A percentile compares a stretch with the other conserved stretches of the same genome.
These are phyloP conservation scores for Cucurbita argyrosperma DNA, from an alignment of 306 rosid genomes.

Conservation along the genomic window DNA sequence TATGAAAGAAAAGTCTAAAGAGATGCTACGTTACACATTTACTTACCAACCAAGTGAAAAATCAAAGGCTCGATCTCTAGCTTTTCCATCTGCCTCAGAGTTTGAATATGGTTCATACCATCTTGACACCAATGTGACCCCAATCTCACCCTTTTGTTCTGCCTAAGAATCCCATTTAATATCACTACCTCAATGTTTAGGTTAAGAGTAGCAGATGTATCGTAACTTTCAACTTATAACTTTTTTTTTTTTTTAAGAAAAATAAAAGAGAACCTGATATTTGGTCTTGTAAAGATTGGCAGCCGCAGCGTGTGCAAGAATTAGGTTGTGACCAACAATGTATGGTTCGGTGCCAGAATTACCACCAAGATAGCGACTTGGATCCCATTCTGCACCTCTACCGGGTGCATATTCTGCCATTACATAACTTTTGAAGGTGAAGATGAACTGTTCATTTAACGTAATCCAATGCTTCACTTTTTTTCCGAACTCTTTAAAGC, in stretches of 20 bases:
- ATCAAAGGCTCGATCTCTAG: slow-evolving; percentile 31
- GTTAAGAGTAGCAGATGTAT: too few species aligned
- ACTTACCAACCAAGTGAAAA: slow-evolving; percentile 45
- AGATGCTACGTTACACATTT: too few species aligned
- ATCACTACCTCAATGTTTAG: too few species aligned
- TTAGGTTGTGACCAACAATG: background rate
- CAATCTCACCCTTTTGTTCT: background rate
- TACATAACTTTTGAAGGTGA: too few species aligned
- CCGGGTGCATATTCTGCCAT: too few species aligned
- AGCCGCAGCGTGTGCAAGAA: background rate
- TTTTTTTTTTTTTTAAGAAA: too few species aligned
- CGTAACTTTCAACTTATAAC: too few species aligned
- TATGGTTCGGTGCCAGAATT: background rate
- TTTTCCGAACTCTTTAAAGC: too few species aligned
- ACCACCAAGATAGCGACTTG: background rate
- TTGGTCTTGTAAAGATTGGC: background rate
- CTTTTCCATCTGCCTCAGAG: slow-evolving; percentile 8
- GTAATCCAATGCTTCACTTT: too few species aligned
- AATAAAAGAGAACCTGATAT: background rate
- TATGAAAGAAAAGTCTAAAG: too few species aligned
- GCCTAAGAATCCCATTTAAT: background rate
- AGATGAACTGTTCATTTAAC: too few species aligned
- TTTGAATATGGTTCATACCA: slow-evolving; percentile 20
- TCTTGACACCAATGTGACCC: background rate
- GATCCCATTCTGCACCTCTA: too few species aligned